Percentiles rank a stretch among this genome's conserved stretches.
Evolutionary conservation across 257 asterid species (phyloP).

Genomic region (Misopates orontium): DNA sequence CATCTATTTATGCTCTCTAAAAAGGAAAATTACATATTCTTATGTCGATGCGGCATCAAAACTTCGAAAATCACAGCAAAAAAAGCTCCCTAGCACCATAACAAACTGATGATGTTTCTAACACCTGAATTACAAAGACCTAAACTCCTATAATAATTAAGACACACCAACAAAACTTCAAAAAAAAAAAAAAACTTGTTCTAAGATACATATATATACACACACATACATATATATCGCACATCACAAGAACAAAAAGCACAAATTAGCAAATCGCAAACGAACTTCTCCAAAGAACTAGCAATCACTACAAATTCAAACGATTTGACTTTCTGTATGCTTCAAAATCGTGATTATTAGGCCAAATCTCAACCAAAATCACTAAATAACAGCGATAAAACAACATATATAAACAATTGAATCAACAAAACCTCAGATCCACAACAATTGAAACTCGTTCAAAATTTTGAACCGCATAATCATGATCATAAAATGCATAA

Average conservation of each 20-base stretch:
- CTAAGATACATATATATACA: not conserved
- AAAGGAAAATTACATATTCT: not conserved
- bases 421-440: conserved; percentile 26
- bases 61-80: not conserved
- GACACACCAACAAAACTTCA: not conserved
- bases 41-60: not conserved
- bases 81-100: not conserved
- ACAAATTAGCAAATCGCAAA: not conserved
- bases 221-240: not conserved
- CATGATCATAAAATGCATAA: not conserved
- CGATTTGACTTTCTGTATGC: conserved; percentile 28
- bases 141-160: conserved; percentile 1
- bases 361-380: not conserved
- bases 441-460: conserved; percentile 6
- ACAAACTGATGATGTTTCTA: not conserved
- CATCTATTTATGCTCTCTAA: not conserved
- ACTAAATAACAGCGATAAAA: conserved; percentile 4
- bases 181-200: not conserved
- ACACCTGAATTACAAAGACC: not conserved
- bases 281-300: not conserved
- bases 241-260: not conserved
- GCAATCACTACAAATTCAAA: conserved; percentile 1
- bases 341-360: not conserved
- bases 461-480: not conserved
- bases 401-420: not conserved